A percentile compares a stretch with the other conserved stretches of the same genome.
Conservation (phyloP, 345 rosid genomes). For the Adansonia digitata region DNA sequence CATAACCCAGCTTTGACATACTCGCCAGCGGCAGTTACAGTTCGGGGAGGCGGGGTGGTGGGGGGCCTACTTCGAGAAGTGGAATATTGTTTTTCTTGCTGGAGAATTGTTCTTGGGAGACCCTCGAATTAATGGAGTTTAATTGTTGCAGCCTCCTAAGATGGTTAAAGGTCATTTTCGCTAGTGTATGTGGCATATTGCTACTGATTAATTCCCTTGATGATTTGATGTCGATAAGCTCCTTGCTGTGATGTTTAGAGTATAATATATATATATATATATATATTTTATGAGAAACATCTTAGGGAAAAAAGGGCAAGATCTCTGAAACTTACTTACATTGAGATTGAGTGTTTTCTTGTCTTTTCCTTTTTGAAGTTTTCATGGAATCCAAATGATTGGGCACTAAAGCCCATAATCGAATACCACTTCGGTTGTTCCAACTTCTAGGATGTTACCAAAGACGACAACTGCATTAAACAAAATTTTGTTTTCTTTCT, state of each 20-base stretch:
- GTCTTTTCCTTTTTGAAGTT: not conserved
- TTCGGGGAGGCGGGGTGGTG: not conserved
- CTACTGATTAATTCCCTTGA: not conserved
- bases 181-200: not conserved
- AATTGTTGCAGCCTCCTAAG: not conserved
- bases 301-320: not conserved
- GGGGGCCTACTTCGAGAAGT: constrained; percentile 14
- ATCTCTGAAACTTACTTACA: not conserved
- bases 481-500: not conserved
- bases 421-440: not conserved
- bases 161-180: not conserved
- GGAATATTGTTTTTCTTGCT: not conserved
- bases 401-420: not conserved
- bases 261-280: not conserved
- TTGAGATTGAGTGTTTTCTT: not conserved
- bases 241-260: not conserved
- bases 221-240: not conserved
- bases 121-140: not conserved
- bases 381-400: not conserved
- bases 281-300: not conserved
- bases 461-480: not conserved
- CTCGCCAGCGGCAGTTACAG: not conserved
- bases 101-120: not conserved
- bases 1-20: not conserved
- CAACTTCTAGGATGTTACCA: constrained; percentile 8